phyloP scores from a whole-genome alignment of 805 yeast species.

The Ogataea pilisensis region DNA sequence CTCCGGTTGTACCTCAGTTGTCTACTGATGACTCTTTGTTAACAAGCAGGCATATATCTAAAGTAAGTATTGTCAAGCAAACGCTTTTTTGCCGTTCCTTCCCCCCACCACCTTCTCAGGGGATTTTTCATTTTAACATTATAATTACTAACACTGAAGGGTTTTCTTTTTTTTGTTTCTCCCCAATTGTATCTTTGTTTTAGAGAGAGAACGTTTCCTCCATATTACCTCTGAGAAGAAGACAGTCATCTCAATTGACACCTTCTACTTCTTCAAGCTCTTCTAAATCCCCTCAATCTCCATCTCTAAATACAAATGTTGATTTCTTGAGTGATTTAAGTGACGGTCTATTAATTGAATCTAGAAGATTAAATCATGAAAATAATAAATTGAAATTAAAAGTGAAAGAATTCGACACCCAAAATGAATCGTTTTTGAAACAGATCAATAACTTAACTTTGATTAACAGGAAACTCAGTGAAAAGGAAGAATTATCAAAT shows the following conservation, averaged over 20 bases:
- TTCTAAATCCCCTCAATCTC: conserved; percentile 1
- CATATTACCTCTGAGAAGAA: conserved; percentile 6
- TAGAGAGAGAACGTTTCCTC: conserved; percentile 13
- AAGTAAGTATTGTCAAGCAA: neutral
- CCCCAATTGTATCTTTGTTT: too few species aligned
- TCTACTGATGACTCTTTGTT: conserved; percentile 9
- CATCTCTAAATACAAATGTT: conserved; percentile 50
- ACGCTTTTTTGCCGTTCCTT: neutral
- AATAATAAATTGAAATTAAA: conserved; percentile 43
- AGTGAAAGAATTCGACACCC: conserved; percentile 40
- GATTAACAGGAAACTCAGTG: conserved; percentile 31
- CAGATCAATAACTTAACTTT: conserved; percentile 33
- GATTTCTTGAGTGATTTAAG: conserved; percentile 70
- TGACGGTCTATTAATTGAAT: conserved; percentile 66
- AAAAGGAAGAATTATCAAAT: conserved; percentile 45
- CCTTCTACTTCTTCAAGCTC: neutral
- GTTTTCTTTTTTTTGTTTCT: neutral
- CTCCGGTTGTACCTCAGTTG: conserved; percentile 8
- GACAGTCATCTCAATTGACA: conserved; percentile 9
- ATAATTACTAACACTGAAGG: too few species aligned
- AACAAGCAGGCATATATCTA: conserved; percentile 2
- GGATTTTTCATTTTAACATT: too few species aligned
- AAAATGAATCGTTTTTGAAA: conserved; percentile 36
- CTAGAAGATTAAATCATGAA: conserved; percentile 66
- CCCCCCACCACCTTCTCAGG: too few species aligned